Base-by-base conservation (phyloP, 2,329 filamentous ascomycete genomes). In the Paracoccidioides brasiliensis region DNA sequence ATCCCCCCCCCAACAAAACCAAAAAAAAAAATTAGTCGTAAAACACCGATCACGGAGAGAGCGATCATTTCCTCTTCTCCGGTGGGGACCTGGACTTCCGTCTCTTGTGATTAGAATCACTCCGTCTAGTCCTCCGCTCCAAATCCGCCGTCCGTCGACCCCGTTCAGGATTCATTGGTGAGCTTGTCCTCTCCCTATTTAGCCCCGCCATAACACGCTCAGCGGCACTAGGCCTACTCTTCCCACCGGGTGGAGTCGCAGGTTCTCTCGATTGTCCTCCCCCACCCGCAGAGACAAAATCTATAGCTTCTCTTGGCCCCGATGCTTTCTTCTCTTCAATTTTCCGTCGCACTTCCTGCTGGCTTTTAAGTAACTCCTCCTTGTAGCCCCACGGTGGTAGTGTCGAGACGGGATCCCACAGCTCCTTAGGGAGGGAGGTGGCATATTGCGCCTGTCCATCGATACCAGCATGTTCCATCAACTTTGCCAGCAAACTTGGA, bases 391-490 rank as follows among this genome's bases (percentile, higher is more conserved):
- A 74, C 1, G 54, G 53, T 5, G 74, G 74, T 40, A 77, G 64
- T 35, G 53, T 62, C 3, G 63, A 61, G 4, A 68, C 62, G 10
- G 37, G 22, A 60, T 72, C 62, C 72, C 72, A 77, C 52, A 75
- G 43, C 6, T 72, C 67, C 15, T 53, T 55, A 4, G 72, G 67
- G 41, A 78, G 60, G 9, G 79, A 75, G 12, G 77, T 79, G 46
- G 69, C 69, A 65, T 83, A 81, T 62, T 81, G 78, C 8, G 76
- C 74, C 60, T 75, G 69, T 46, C 74, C 72, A 51, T 70, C 69
- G 40, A 85, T 74, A 0, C 76, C 79, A 6, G 79, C 78, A 69
- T 81, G 81, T 5, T 75, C 70, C 74, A 81, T 77, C 65, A 84
- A 67, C 59, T 78, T 81, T 12, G 70, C 69, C 52, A 81, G 67